Conservation (phyloP, 176 grass and related monocot species). For the Avena atlantica region DNA sequence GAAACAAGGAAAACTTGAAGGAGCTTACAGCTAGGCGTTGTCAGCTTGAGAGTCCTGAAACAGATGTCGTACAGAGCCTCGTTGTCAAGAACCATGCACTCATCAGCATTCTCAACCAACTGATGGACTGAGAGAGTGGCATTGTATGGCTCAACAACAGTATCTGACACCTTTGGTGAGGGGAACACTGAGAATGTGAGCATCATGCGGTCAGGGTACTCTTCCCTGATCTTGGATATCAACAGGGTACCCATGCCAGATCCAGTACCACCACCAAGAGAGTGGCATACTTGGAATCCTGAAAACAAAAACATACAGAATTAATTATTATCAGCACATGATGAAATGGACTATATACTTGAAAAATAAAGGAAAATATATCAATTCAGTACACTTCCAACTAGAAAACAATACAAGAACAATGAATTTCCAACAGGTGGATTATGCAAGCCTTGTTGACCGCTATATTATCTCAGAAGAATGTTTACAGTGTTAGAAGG, state of each 20-base stretch:
- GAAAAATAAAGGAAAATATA: not conserved
- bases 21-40: slow-evolving; percentile 14
- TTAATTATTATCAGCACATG: not conserved
- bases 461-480: not conserved
- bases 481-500: not conserved
- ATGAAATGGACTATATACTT: not conserved
- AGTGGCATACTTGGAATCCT: slow-evolving; percentile 35
- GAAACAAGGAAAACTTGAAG: not conserved
- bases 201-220: slow-evolving; percentile 36
- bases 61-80: slow-evolving; percentile 31
- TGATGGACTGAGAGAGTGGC: slow-evolving; percentile 33
- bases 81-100: slow-evolving; percentile 32
- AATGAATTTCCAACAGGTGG: not conserved
- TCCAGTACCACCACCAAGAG: slow-evolving; percentile 28
- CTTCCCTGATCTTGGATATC: slow-evolving; percentile 28
- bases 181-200: slow-evolving; percentile 32
- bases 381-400: not conserved
- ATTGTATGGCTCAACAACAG: slow-evolving; percentile 34
- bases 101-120: slow-evolving; percentile 29
- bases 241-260: slow-evolving; percentile 21
- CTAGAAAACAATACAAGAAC: not conserved
- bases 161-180: slow-evolving; percentile 20
- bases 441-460: not conserved
- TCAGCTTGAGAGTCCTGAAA: slow-evolving; percentile 34
- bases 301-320: not conserved